phyloP scores from a whole-genome alignment of 2,329 filamentous ascomycete species.

The Arthrobotrys iridis region DNA sequence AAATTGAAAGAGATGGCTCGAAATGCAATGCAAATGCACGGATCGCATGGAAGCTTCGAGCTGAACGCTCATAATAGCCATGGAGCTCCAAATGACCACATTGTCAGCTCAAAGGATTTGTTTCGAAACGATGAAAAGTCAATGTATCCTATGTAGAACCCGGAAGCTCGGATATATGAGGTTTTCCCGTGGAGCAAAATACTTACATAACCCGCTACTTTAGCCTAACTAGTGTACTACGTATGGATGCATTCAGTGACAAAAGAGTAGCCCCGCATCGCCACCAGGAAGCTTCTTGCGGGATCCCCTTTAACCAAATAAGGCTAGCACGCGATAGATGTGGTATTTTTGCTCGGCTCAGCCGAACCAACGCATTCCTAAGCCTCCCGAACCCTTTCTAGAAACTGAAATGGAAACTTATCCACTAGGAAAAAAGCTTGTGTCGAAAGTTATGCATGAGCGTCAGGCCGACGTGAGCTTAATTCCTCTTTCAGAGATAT shows the following conservation, averaged over 20 bases:
- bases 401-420: neutral
- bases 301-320: neutral
- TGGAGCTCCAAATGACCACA: neutral
- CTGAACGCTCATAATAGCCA: neutral
- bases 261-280: no score
- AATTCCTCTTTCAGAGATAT: neutral
- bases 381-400: neutral
- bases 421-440: neutral
- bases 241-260: no score
- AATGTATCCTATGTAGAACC: no score
- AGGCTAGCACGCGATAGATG: neutral
- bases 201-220: no score
- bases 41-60: neutral
- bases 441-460: neutral
- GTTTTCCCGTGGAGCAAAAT: no score
- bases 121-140: no score
- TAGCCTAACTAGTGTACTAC: no score
- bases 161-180: no score
- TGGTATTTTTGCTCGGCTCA: conserved; percentile 21
- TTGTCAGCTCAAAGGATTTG: no score
- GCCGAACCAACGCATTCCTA: conserved; percentile 10
- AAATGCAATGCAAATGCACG: neutral
- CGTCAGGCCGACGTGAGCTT: neutral
- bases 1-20: neutral
- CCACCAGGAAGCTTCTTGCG: neutral